Percentiles rank a stretch among this genome's conserved stretches.
phyloP scores from a whole-genome alignment of 208 protist species.

The Acanthamoeba healyi region DNA sequence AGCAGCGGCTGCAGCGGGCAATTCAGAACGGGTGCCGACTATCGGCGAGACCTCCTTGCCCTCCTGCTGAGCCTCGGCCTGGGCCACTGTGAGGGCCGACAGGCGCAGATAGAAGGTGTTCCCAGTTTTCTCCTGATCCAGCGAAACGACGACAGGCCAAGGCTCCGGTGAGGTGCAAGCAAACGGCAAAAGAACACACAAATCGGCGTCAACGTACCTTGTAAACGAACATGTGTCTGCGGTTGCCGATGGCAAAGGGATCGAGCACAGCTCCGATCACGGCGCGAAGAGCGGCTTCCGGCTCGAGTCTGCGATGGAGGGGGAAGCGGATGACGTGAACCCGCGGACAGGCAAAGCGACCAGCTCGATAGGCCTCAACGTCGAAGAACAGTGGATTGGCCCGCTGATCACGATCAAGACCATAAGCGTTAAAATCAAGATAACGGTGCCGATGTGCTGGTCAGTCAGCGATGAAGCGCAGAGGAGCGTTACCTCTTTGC shows the following conservation, averaged over 20 bases:
- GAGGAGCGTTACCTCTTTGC: not conserved
- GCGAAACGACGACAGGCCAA: not conserved
- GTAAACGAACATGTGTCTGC: conserved; percentile 71
- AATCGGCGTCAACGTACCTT: not conserved
- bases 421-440: not conserved
- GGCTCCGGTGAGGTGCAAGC: not conserved
- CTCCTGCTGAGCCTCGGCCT: not conserved
- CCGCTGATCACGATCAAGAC: not conserved
- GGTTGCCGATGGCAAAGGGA: conserved; percentile 70
- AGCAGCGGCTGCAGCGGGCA: too few species aligned
- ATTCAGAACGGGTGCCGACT: too few species aligned
- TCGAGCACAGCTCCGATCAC: conserved; percentile 57
- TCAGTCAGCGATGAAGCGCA: not conserved
- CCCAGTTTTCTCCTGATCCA: conserved; percentile 37
- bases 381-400: conserved; percentile 59
- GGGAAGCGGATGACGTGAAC: conserved; percentile 60
- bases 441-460: too few species aligned
- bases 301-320: conserved; percentile 51
- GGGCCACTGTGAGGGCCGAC: not conserved
- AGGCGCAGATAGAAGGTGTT: conserved; percentile 69
- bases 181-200: too few species aligned
- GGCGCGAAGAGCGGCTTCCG: conserved; percentile 46
- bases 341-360: conserved; percentile 64
- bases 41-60: not conserved
- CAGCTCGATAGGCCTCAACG: not conserved